Evolutionary conservation across 2,329 filamentous ascomycete species (phyloP).

Genomic region (Aureobasidium subglaciale): DNA sequence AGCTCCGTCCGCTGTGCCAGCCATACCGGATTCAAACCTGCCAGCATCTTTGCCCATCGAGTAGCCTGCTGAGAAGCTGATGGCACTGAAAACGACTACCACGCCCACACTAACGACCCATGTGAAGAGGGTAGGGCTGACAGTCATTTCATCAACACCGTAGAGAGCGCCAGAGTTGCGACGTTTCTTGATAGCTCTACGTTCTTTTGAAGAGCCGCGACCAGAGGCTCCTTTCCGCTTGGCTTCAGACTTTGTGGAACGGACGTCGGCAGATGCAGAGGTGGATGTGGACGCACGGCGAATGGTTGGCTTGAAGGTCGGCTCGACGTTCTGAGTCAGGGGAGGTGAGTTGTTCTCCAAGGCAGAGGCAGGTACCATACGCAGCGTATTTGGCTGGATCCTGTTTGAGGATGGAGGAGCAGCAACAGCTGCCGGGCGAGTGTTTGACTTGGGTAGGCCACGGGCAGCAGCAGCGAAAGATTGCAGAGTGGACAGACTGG

Average conservation of each 20-base stretch:
- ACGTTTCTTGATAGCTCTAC: conserved; percentile 38
- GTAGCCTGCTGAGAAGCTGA: conserved; percentile 60
- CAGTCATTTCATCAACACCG: conserved; percentile 21
- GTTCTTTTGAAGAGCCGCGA: conserved; percentile 38
- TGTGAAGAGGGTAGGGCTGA: conserved; percentile 55
- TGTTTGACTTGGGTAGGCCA: conserved; percentile 60
- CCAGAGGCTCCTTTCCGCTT: conserved; percentile 38
- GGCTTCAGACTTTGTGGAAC: conserved; percentile 27
- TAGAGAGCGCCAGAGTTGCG: conserved; percentile 24
- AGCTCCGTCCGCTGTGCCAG: conserved; percentile 20
- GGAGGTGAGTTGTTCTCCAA: conserved; percentile 28
- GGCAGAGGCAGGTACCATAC: conserved; percentile 54
- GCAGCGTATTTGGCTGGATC: conserved; percentile 47
- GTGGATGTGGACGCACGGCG: conserved; percentile 27
- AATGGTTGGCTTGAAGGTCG: conserved; percentile 31
- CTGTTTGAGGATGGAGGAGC: conserved; percentile 26
- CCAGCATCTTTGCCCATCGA: conserved; percentile 54
- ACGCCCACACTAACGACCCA: conserved; percentile 61
- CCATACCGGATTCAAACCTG: conserved; percentile 38
- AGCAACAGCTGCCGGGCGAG: conserved; percentile 26
- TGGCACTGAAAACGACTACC: conserved; percentile 55
- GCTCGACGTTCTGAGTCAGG: conserved; percentile 21
- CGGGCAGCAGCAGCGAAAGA: conserved; percentile 91
- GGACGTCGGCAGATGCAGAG: conserved; percentile 23
- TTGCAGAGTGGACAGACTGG: conserved; percentile 87